These are phyloP conservation scores for Chlorella sp. DNA, from an alignment of 139 green algal genomes.

Conservation along the genomic window DNA sequence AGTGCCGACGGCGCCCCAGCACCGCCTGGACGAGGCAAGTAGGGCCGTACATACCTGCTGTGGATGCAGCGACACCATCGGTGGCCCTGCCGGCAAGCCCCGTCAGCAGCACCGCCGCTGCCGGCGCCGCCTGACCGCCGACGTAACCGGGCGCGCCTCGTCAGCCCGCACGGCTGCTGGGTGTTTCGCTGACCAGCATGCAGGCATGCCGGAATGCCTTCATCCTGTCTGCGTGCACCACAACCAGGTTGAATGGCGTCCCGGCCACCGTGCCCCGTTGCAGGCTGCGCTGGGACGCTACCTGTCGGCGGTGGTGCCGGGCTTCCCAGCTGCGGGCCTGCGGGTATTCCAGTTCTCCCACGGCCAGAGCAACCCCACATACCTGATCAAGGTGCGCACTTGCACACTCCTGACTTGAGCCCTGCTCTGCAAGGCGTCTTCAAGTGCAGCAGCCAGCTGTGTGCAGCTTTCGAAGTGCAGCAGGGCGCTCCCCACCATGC, in stretches of 20 bases:
- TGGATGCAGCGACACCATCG: neutral
- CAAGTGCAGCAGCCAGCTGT: too few species aligned
- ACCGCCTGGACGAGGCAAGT: conserved; percentile 28
- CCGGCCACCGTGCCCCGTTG: neutral
- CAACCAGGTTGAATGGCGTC: too few species aligned
- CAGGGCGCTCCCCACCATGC: neutral
- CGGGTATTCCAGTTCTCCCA: conserved; percentile 81
- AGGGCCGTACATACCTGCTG: neutral
- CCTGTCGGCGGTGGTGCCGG: neutral
- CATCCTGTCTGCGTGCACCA: too few species aligned
- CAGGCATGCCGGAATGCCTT: too few species aligned
- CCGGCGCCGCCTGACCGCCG: neutral
- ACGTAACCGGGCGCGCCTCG: neutral
- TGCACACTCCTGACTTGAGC: neutral
- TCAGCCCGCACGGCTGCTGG: too few species aligned
- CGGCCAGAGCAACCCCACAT: conserved; percentile 97
- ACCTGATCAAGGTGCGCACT: conserved; percentile 76
- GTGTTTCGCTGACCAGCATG: too few species aligned
- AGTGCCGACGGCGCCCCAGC: neutral
- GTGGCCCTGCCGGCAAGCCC: too few species aligned
- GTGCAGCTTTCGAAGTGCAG: too few species aligned
- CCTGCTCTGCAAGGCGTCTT: too few species aligned
- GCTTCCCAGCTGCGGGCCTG: neutral
- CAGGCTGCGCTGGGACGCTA: conserved; percentile 22
- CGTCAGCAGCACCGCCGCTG: neutral